phyloP scores from a whole-genome alignment of 768 basidiomycete genomes.

The Kwoniella bestiolae region DNA sequence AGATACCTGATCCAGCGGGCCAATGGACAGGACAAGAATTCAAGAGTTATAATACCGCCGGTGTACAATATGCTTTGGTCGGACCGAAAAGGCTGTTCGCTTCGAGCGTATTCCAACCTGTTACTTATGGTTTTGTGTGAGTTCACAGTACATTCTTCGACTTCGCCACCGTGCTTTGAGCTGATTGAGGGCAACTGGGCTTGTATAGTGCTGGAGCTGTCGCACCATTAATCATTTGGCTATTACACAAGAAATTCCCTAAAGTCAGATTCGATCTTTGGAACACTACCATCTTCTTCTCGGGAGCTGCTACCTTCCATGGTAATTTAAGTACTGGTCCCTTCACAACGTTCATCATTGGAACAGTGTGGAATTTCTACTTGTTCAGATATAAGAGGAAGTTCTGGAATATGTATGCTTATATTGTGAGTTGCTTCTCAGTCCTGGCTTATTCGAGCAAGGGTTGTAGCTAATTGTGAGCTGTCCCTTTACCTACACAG shows the following conservation, averaged over 20 bases:
- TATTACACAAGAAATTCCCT: slow-evolving; percentile 18
- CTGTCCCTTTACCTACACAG: background rate
- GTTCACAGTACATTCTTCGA: background rate
- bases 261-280: slow-evolving; percentile 12
- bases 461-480: no score
- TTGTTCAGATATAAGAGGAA: slow-evolving; percentile 15
- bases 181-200: background rate
- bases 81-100: slow-evolving; percentile 18
- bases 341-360: slow-evolving; percentile 16
- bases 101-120: slow-evolving; percentile 12
- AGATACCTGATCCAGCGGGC: slow-evolving; percentile 8
- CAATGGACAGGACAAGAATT: slow-evolving; percentile 25
- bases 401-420: slow-evolving; percentile 26
- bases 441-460: background rate
- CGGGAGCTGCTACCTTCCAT: slow-evolving; percentile 17
- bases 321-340: slow-evolving; percentile 23
- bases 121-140: slow-evolving; percentile 22
- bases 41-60: slow-evolving; percentile 20
- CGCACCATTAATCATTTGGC: slow-evolving; percentile 20
- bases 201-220: slow-evolving; percentile 5
- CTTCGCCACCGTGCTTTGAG: no score
- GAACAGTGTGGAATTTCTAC: slow-evolving; percentile 23
- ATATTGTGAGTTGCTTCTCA: slow-evolving; percentile 10
- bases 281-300: slow-evolving; percentile 28
- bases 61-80: slow-evolving; percentile 22